Percentiles rank a stretch among this genome's conserved stretches.
Conservation (phyloP, 345 rosid species). For the Gynandropsis gynandra region DNA sequence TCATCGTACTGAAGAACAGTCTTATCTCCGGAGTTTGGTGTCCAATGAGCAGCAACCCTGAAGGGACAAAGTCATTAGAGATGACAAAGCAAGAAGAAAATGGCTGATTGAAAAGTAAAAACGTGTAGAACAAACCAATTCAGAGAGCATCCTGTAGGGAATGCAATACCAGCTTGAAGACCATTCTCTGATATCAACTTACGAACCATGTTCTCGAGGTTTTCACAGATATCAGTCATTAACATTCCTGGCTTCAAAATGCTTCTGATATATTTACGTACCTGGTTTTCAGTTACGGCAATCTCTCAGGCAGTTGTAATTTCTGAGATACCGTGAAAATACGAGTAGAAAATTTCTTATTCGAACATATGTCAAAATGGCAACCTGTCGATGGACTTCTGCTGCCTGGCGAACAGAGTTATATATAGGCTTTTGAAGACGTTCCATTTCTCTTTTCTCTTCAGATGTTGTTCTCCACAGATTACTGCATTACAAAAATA, state of each 20-base stretch:
- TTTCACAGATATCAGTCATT: conserved; percentile 81
- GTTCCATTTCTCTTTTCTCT: conserved; percentile 83
- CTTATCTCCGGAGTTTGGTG: conserved; percentile 85
- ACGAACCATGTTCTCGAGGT: conserved; percentile 72
- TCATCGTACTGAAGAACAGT: conserved; percentile 92
- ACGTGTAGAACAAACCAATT: conserved; percentile 43
- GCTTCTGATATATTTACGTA: conserved; percentile 56
- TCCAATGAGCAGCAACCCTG: conserved; percentile 95
- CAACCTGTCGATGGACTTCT: conserved; percentile 89
- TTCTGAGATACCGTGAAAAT: background rate
- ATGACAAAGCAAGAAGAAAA: background rate
- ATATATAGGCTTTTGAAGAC: conserved; percentile 62
- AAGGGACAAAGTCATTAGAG: conserved; percentile 5
- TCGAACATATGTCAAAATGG: background rate
- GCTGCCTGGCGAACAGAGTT: conserved; percentile 88
- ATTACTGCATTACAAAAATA: conserved; percentile 46
- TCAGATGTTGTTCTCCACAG: conserved; percentile 84
- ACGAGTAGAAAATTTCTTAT: background rate
- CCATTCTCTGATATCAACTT: conserved; percentile 82
- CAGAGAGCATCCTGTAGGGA: conserved; percentile 86
- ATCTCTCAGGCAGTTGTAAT: background rate
- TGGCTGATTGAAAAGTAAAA: background rate
- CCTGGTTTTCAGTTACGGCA: conserved; percentile 28
- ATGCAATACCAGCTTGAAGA: conserved; percentile 88
- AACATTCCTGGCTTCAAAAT: conserved; percentile 77